Conservation (phyloP, 2,329 filamentous ascomycete genomes). For the Alternaria sp. region DNA sequence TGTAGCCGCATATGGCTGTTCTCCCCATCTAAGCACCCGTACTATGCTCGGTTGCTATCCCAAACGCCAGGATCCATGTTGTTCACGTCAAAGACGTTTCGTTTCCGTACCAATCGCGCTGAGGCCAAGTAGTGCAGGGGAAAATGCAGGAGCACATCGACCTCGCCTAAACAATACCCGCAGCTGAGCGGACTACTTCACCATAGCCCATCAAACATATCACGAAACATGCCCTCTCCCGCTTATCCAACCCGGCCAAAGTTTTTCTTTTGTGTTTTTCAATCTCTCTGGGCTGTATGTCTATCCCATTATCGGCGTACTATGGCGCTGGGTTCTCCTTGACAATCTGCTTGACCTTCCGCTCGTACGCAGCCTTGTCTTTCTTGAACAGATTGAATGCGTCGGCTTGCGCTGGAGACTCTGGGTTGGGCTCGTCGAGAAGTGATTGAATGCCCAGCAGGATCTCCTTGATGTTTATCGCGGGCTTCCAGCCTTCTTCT, state of each 20-base stretch:
- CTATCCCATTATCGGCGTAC: background rate
- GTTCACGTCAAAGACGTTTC: background rate
- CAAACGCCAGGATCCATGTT: slow-evolving; percentile 14
- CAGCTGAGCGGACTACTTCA: background rate
- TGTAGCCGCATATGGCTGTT: slow-evolving; percentile 6
- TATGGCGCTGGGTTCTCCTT: slow-evolving; percentile 84
- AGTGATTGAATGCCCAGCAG: slow-evolving; percentile 94
- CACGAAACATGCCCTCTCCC: background rate
- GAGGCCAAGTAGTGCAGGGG: slow-evolving; percentile 2
- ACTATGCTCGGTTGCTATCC: background rate
- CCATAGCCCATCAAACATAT: no score
- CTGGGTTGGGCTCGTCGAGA: slow-evolving; percentile 94
- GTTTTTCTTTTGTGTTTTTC: background rate
- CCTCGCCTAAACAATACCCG: background rate
- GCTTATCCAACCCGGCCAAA: background rate
- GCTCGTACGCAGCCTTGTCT: slow-evolving; percentile 86
- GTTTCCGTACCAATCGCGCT: slow-evolving; percentile 3
- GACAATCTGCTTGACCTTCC: slow-evolving; percentile 84
- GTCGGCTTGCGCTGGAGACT: slow-evolving; percentile 95
- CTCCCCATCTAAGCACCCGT: background rate
- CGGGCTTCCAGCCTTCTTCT: slow-evolving; percentile 97
- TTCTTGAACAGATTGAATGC: slow-evolving; percentile 98
- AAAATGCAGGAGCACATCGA: background rate
- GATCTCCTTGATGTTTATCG: slow-evolving; percentile 98
- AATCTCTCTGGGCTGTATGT: background rate